Percentiles rank a stretch among this genome's conserved stretches.
Evolutionary conservation across 352 stramenopile genomes (phyloP).

Genomic region (Paralagenidium karlingii): DNA sequence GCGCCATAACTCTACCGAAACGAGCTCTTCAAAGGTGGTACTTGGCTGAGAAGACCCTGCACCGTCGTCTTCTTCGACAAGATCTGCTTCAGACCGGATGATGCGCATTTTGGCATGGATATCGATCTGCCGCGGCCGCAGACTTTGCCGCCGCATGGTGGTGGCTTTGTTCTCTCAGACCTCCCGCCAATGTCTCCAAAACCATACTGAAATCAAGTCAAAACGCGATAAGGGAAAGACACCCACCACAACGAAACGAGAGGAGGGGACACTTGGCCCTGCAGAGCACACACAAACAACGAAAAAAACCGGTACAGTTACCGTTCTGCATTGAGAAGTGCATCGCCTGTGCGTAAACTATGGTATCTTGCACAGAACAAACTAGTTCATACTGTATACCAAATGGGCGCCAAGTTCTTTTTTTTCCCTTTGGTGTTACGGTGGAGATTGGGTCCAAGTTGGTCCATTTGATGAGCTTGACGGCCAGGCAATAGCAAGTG

Average conservation of each 20-base stretch:
- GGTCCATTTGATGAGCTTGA: too few species aligned
- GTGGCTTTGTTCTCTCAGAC: background rate
- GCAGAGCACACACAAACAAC: background rate
- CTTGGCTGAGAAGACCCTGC: slow-evolving; percentile 14
- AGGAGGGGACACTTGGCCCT: background rate
- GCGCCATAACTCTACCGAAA: background rate
- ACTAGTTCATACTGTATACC: too few species aligned
- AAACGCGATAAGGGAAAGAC: background rate
- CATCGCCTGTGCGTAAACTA: too few species aligned
- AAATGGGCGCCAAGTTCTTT: too few species aligned
- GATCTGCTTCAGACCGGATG: slow-evolving; percentile 69
- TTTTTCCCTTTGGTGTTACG: too few species aligned
- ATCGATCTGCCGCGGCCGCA: slow-evolving; percentile 80
- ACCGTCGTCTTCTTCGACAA: slow-evolving; percentile 53
- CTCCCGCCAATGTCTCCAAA: background rate
- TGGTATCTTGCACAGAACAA: too few species aligned
- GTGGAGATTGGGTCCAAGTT: too few species aligned
- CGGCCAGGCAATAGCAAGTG: too few species aligned
- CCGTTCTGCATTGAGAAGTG: too few species aligned
- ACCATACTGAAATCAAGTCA: background rate
- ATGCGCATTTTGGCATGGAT: slow-evolving; percentile 77
- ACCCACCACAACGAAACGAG: background rate
- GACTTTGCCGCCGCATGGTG: slow-evolving; percentile 66
- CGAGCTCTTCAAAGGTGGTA: slow-evolving; percentile 44
- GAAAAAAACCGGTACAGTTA: background rate